phyloP scores from a whole-genome alignment of 192 early-diverging fungal species.

The Endogone sp. region DNA sequence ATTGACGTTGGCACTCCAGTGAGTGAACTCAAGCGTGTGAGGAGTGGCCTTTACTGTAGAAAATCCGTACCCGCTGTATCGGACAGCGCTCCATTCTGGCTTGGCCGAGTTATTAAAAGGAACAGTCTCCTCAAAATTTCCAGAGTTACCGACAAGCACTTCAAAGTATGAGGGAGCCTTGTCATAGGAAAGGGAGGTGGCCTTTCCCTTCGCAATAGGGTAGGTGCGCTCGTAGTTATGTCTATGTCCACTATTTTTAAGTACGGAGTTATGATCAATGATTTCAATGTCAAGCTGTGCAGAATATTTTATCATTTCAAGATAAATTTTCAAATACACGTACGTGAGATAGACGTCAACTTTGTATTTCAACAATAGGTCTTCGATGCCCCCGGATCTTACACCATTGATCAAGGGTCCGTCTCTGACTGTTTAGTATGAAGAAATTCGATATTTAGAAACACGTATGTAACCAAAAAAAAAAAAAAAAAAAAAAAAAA shows the following conservation, averaged over 20 bases:
- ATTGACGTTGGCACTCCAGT: slow-evolving; percentile 11
- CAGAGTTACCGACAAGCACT: slow-evolving; percentile 21
- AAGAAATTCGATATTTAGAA: too few species aligned
- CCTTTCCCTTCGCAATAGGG: slow-evolving; percentile 14
- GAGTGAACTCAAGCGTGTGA: slow-evolving; percentile 9
- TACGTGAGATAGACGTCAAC: not conserved
- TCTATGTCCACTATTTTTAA: slow-evolving; percentile 27
- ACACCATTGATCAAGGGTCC: not conserved
- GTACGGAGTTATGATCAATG: not conserved
- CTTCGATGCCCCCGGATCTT: not conserved
- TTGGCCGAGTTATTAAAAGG: slow-evolving; percentile 7
- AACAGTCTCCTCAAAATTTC: slow-evolving; percentile 10
- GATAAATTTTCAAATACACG: not conserved
- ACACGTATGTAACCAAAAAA: too few species aligned
- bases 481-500: not conserved
- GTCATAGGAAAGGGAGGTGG: slow-evolving; percentile 10
- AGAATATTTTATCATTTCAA: too few species aligned
- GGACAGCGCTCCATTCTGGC: slow-evolving; percentile 18
- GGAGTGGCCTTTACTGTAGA: slow-evolving; percentile 16
- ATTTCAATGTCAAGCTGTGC: too few species aligned
- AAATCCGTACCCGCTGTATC: slow-evolving; percentile 21
- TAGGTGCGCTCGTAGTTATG: slow-evolving; percentile 32
- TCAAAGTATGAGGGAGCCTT: slow-evolving; percentile 27
- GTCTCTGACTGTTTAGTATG: too few species aligned
- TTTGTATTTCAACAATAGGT: not conserved